Percentiles rank a stretch among this genome's conserved stretches.
These are phyloP conservation scores for Bipolaris zeicola DNA, from an alignment of 2,329 filamentous ascomycete genomes.

Conservation along the genomic window DNA sequence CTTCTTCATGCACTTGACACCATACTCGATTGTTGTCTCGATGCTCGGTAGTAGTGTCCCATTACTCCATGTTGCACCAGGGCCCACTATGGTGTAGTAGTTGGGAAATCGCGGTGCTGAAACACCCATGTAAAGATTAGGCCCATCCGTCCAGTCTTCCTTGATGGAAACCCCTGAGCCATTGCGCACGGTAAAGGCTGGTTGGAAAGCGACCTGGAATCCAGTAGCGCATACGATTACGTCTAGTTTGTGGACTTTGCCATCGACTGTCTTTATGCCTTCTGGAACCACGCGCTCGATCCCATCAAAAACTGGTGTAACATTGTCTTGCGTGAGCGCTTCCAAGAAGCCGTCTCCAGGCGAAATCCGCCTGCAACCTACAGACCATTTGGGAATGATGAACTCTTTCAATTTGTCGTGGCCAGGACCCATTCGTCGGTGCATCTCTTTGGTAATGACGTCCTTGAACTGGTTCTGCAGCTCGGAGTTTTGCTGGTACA, in stretches of 20 bases:
- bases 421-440: slow-evolving; percentile 46
- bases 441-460: slow-evolving; percentile 51
- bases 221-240: slow-evolving; percentile 42
- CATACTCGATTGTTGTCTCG: slow-evolving; percentile 50
- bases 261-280: slow-evolving; percentile 41
- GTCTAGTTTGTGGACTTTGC: slow-evolving; percentile 40
- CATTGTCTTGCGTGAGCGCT: slow-evolving; percentile 39
- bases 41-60: slow-evolving; percentile 54
- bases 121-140: slow-evolving; percentile 52
- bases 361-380: slow-evolving; percentile 48
- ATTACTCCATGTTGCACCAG: slow-evolving; percentile 52
- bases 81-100: slow-evolving; percentile 53
- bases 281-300: slow-evolving; percentile 45
- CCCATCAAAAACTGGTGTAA: slow-evolving; percentile 32
- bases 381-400: slow-evolving; percentile 56
- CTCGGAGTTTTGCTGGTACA: slow-evolving; percentile 56
- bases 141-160: slow-evolving; percentile 49
- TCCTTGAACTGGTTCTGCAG: slow-evolving; percentile 53
- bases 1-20: slow-evolving; percentile 42
- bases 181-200: slow-evolving; percentile 53
- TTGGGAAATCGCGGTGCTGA: slow-evolving; percentile 53
- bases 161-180: slow-evolving; percentile 44
- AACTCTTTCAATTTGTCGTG: slow-evolving; percentile 51
- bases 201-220: slow-evolving; percentile 47
- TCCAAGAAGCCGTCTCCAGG: slow-evolving; percentile 44